These are phyloP conservation scores for Murraya paniculata DNA, from an alignment of 345 rosid species.

Conservation along the genomic window DNA sequence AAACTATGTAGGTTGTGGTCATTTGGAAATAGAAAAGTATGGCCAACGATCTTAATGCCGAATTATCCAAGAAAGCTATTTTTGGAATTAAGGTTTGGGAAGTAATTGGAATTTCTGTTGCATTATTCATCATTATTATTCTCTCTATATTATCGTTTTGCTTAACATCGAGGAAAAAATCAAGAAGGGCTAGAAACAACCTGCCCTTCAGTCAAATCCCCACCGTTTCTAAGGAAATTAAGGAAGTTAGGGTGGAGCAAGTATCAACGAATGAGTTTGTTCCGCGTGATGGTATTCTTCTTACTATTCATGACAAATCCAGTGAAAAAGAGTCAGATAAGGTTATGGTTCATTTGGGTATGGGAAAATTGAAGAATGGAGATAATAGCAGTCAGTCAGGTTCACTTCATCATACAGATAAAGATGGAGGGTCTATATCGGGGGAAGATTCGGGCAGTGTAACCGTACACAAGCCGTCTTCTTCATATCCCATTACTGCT, in stretches of 20 bases:
- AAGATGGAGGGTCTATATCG: constrained; percentile 69
- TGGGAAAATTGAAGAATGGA: constrained; percentile 63
- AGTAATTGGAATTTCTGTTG: constrained; percentile 72
- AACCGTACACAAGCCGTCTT: constrained; percentile 52
- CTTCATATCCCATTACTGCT: constrained; percentile 64
- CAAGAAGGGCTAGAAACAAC: constrained; percentile 50
- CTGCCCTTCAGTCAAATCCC: constrained; percentile 70
- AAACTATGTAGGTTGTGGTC: constrained; percentile 31
- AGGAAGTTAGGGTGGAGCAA: constrained; percentile 88
- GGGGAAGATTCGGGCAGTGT: constrained; percentile 65
- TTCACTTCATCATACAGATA: constrained; percentile 53
- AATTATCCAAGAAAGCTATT: constrained; percentile 66
- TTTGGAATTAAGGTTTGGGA: constrained; percentile 87
- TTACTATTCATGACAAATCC: constrained; percentile 65
- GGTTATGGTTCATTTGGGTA: constrained; percentile 76
- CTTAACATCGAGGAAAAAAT: constrained; percentile 66
- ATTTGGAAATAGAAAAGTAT: constrained; percentile 33
- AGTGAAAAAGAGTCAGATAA: constrained; percentile 71
- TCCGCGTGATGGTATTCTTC: constrained; percentile 68
- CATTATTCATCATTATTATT: constrained; percentile 62
- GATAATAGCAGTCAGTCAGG: constrained; percentile 54
- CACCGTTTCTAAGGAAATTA: constrained; percentile 81
- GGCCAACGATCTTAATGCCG: constrained; percentile 63
- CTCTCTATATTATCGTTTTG: constrained; percentile 71
- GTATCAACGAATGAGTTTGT: constrained; percentile 56